Percentiles rank a stretch among this genome's conserved stretches.
phyloP scores from a whole-genome alignment of 148 eudicot species.

The Cornus controversa region DNA sequence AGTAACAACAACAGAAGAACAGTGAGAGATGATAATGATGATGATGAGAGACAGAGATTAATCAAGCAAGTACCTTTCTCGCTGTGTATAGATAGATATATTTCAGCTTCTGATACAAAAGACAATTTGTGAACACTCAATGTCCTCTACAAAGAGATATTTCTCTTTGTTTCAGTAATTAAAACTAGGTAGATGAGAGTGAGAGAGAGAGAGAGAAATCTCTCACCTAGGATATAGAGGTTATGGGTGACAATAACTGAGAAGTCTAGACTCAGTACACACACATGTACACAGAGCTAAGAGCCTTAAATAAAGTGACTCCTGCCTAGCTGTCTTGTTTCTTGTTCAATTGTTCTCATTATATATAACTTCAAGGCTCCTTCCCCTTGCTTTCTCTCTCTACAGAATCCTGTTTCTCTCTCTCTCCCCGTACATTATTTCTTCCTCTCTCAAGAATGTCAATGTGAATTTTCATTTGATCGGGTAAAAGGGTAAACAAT shows the following conservation, averaged over 20 bases:
- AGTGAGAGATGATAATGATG: neutral
- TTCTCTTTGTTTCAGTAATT: neutral
- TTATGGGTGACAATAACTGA: neutral
- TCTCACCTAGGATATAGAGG: neutral
- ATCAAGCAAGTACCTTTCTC: conserved; percentile 8
- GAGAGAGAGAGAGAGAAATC: neutral
- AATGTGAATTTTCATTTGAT: too few species aligned
- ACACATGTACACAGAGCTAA: neutral
- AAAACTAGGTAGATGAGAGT: neutral
- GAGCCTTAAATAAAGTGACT: conserved; percentile 7
- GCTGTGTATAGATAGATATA: neutral
- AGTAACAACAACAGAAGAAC: too few species aligned
- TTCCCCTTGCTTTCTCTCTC: neutral
- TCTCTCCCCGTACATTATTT: neutral
- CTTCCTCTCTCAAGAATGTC: too few species aligned
- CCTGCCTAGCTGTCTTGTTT: conserved; percentile 1
- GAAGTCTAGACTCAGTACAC: neutral
- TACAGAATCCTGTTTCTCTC: neutral
- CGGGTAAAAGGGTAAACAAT: neutral
- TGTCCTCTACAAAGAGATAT: neutral
- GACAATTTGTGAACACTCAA: neutral
- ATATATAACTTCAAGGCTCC: neutral
- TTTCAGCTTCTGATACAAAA: neutral
- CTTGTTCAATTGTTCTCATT: neutral
- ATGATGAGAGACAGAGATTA: neutral